Evolutionary conservation across 352 stramenopile species (phyloP), one percentile per base, ranked within the genome.

Genomic region (Phytophthora uliginosa): DNA sequence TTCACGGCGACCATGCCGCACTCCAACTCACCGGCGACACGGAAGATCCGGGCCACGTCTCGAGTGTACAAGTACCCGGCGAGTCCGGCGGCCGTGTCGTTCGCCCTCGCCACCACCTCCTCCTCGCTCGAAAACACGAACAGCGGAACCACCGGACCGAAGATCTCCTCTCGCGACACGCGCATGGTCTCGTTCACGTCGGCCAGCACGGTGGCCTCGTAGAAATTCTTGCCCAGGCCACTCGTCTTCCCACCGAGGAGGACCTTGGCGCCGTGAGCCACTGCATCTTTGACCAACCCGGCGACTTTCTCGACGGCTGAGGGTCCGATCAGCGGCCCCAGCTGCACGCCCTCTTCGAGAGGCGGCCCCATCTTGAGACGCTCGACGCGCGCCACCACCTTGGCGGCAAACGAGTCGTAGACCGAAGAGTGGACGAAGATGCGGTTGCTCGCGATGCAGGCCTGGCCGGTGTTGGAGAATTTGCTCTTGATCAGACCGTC

Each of bases 311-410:
- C 74, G 57, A 98, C 90, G 24, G 95, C 96, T 7, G 81, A 64
- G n/a, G 64, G 57, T 40, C 95, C 98, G 61, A 99, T 99, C 2
- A 99, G 68, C 10, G 98, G 97, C 4, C 97, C 98, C 52, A 99
- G 84, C 26, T 90, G 85, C 12, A 79, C 81, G 22, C 78, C 84
- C 13, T 79, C 72, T 8, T 92, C 84, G 38, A 91, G 83, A n/a
- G 90, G 96, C 47, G 90, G 72, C 9, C 96, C 97, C 34, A 98
- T 92, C 71, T 91, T 94, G 17, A 98, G 83, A 24, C 77, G 76
- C 45, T 81, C 61, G 1, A 98, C 86, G 22, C 76, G 76, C 7
- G 83, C 80, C 2, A 91, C 66, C 1, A 99, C 54, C 54, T 82
- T 84, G 3, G 82, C 50, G 4, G 93, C 75, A 76, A 99, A 99